These are phyloP conservation scores for Alternaria sp. DNA, from an alignment of 2,329 filamentous ascomycete species.

Conservation along the genomic window DNA sequence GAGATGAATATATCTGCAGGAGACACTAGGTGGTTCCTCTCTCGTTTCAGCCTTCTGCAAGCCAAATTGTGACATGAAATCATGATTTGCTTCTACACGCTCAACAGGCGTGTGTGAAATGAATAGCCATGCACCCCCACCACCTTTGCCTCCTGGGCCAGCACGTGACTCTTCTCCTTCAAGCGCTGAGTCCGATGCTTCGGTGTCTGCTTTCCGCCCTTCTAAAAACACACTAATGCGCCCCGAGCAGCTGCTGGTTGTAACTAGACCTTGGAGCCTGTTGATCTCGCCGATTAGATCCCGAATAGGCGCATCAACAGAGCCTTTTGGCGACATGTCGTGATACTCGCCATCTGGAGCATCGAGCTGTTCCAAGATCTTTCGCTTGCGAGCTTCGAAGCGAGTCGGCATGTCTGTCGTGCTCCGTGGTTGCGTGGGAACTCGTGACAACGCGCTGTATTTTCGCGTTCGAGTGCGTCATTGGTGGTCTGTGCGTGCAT, in stretches of 20 bases:
- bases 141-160: constrained; percentile 83
- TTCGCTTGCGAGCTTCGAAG: constrained; percentile 68
- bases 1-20: constrained; percentile 72
- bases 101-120: constrained; percentile 81
- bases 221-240: constrained; percentile 88
- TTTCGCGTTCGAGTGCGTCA: constrained; percentile 36
- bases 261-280: constrained; percentile 75
- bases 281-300: constrained; percentile 84
- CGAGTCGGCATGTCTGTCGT: constrained; percentile 37
- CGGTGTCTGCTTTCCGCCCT: constrained; percentile 64
- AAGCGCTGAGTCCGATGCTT: constrained; percentile 12
- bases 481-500: constrained; percentile 28
- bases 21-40: constrained; percentile 14
- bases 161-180: constrained; percentile 55
- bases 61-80: constrained; percentile 50
- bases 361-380: constrained; percentile 75
- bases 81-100: constrained; percentile 15
- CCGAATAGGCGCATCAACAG: constrained; percentile 79
- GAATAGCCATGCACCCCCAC: constrained; percentile 79
- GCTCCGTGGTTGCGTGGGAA: constrained; percentile 9
- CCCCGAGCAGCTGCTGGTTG: constrained; percentile 92
- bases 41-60: constrained; percentile 36
- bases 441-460: constrained; percentile 36
- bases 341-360: constrained; percentile 75
- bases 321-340: constrained; percentile 88